Evolutionary conservation across 768 basidiomycete genomes (phyloP).

Genomic region (Termitomyces sp.): DNA sequence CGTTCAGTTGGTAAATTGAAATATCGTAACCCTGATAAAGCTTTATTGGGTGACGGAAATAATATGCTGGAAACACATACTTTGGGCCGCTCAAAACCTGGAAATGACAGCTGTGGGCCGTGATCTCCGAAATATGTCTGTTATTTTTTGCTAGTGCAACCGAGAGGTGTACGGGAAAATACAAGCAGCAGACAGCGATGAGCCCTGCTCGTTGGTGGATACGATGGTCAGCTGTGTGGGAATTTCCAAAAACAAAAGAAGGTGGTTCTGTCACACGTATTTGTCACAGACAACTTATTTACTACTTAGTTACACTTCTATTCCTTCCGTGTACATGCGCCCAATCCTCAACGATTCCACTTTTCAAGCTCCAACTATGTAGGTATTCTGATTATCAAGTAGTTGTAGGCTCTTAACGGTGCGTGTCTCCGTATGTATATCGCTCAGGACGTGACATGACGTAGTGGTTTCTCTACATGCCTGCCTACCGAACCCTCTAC

Average conservation of each 20-base stretch:
- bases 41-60: conserved; percentile 15
- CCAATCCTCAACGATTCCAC: too few species aligned
- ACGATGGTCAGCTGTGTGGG: conserved; percentile 24
- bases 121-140: not conserved
- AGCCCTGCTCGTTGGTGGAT: conserved; percentile 24
- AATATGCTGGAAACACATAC: conserved; percentile 14
- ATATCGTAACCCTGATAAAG: conserved; percentile 13
- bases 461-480: too few species aligned
- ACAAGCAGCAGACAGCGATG: conserved; percentile 7
- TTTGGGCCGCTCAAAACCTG: not conserved
- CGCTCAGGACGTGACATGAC: too few species aligned
- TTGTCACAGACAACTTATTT: not conserved
- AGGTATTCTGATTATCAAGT: not conserved
- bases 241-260: conserved; percentile 14
- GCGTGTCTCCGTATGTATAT: not conserved
- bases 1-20: conserved; percentile 3
- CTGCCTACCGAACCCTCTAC: not conserved
- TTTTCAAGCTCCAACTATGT: too few species aligned
- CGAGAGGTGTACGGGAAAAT: not conserved
- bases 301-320: too few species aligned
- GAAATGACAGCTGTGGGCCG: not conserved
- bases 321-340: too few species aligned
- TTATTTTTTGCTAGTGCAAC: not conserved
- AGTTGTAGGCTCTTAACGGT: not conserved
- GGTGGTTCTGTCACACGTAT: not conserved